phyloP scores from a whole-genome alignment of 2,329 filamentous ascomycete genomes.

The Purpureocillium lavendulum region DNA sequence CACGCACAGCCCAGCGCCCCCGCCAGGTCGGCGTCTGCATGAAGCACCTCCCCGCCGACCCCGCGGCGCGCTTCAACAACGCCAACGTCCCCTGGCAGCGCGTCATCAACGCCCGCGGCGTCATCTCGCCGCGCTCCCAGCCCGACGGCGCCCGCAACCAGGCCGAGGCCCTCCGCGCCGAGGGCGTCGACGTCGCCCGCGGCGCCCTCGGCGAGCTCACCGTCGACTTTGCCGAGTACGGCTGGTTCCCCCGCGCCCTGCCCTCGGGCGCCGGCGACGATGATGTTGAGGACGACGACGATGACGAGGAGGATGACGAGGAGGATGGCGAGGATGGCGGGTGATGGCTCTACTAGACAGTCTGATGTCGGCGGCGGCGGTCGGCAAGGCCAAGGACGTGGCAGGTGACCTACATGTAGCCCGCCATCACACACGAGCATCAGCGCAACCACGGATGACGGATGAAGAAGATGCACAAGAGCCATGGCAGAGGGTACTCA shows the following conservation, averaged over 20 bases:
- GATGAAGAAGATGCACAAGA: no score
- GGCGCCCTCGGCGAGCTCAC: conserved; percentile 41
- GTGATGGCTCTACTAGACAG: no score
- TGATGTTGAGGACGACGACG: background rate
- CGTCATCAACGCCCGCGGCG: conserved; percentile 79
- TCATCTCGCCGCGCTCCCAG: conserved; percentile 67
- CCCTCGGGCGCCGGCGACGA: conserved; percentile 26
- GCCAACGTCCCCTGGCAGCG: conserved; percentile 89
- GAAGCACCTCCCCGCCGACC: conserved; percentile 65
- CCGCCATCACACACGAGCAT: no score
- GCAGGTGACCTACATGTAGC: no score
- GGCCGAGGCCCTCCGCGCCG: conserved; percentile 38
- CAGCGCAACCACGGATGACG: no score
- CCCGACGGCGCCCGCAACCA: conserved; percentile 41
- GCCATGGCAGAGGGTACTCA: no score
- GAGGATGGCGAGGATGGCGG: background rate
- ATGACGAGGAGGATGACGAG: background rate
- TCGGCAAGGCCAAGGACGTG: no score
- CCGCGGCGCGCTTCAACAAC: conserved; percentile 52
- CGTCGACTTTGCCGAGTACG: conserved; percentile 42
- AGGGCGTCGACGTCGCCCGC: conserved; percentile 42
- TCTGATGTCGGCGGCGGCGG: no score
- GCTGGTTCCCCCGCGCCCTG: conserved; percentile 46
- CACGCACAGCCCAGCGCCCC: conserved; percentile 52
- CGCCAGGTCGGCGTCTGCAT: conserved; percentile 86